Conservation (phyloP, 2,329 filamentous ascomycete species). For the Neonectria hederae region DNA sequence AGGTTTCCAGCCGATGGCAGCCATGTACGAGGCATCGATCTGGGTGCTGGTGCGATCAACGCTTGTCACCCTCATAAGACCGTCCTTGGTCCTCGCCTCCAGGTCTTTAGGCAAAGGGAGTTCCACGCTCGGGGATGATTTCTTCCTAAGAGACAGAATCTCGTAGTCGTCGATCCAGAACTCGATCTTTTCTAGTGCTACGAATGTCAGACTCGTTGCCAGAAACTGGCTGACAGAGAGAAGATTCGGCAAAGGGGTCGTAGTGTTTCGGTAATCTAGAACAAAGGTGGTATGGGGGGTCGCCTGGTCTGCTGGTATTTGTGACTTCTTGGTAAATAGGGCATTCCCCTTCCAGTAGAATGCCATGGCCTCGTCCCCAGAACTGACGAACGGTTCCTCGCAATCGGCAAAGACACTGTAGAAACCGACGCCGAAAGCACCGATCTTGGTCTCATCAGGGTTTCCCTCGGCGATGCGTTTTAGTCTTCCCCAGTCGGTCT, state of each 20-base stretch:
- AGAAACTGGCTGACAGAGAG: slow-evolving; percentile 91
- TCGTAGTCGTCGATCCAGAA: slow-evolving; percentile 90
- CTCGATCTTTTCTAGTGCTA: slow-evolving; percentile 86
- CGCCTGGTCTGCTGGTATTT: slow-evolving; percentile 72
- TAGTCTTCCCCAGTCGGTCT: slow-evolving; percentile 90
- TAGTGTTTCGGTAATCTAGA: slow-evolving; percentile 89
- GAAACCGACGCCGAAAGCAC: slow-evolving; percentile 97
- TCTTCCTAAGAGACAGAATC: slow-evolving; percentile 82
- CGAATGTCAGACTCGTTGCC: slow-evolving; percentile 94
- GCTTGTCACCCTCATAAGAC: slow-evolving; percentile 84
- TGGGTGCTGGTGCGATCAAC: slow-evolving; percentile 89
- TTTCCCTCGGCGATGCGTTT: slow-evolving; percentile 99
- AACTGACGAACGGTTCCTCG: slow-evolving; percentile 96
- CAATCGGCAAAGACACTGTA: slow-evolving; percentile 99
- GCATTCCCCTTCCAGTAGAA: slow-evolving; percentile 99
- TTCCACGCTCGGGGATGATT: slow-evolving; percentile 78
- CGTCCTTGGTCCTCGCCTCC: slow-evolving; percentile 83
- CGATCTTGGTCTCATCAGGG: slow-evolving; percentile 98
- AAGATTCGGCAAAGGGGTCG: slow-evolving; percentile 85
- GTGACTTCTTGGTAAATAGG: slow-evolving; percentile 88
- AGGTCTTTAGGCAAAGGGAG: slow-evolving; percentile 81
- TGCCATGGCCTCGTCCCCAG: slow-evolving; percentile 91
- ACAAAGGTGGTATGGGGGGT: slow-evolving; percentile 88
- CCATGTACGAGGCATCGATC: slow-evolving; percentile 91
- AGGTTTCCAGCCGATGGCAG: slow-evolving; percentile 84